These are phyloP conservation scores for Podospora didyma DNA, from an alignment of 495 filamentous ascomycete genomes.

Conservation along the genomic window DNA sequence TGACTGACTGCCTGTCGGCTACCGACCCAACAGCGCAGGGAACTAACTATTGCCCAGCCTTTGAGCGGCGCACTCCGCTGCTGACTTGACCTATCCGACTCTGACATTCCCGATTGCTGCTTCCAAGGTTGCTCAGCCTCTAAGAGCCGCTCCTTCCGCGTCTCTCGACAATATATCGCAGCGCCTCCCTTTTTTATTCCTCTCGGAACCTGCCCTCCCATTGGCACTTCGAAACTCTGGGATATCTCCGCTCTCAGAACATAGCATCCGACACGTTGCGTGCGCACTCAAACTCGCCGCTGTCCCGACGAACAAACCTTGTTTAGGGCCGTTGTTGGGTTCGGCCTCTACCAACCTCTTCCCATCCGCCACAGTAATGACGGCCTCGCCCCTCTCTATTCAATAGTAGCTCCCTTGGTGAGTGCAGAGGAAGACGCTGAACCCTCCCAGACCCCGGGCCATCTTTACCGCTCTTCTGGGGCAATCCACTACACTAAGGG, in stretches of 20 bases:
- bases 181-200: neutral
- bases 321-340: neutral
- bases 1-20: neutral
- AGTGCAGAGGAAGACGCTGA: neutral
- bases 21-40: neutral
- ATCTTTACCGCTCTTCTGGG: conserved; percentile 8
- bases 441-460: neutral
- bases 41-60: neutral
- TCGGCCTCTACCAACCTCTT: neutral
- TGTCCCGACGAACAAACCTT: conserved; percentile 1
- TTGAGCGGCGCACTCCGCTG: neutral
- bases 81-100: neutral
- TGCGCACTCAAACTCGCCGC: neutral
- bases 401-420: neutral
- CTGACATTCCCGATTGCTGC: neutral
- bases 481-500: too few relatives aligned
- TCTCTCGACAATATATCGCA: neutral
- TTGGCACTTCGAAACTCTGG: neutral
- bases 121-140: conserved; percentile 8
- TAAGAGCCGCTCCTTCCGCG: conserved; percentile 17
- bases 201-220: neutral
- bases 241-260: neutral
- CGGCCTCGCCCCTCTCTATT: neutral
- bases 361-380: neutral
- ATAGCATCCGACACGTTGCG: too few relatives aligned